Conservation (phyloP, 2,329 filamentous ascomycete species). For the Byssoonygena ceratinophila region DNA sequence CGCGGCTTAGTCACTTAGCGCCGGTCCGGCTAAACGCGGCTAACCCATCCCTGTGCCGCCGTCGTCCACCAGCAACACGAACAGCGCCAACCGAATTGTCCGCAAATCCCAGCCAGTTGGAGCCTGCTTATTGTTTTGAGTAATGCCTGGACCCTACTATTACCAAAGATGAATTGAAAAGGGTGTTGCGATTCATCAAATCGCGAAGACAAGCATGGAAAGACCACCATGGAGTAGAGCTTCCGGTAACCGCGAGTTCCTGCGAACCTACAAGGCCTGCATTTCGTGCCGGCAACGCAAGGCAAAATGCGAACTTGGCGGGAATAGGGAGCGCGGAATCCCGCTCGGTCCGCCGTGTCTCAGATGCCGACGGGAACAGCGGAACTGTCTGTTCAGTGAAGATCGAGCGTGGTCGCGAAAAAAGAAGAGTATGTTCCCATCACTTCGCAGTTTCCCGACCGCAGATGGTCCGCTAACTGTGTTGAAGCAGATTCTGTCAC, state of each 20-base stretch:
- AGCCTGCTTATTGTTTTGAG: background rate
- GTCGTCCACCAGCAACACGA: background rate
- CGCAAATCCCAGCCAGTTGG: background rate
- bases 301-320: constrained; percentile 43
- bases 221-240: constrained; percentile 17
- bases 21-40: constrained; percentile 7
- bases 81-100: background rate
- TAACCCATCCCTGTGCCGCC: background rate
- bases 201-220: constrained; percentile 8
- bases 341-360: constrained; percentile 36
- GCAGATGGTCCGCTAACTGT: background rate
- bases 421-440: constrained; percentile 23
- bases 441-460: background rate
- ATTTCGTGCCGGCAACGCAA: constrained; percentile 44
- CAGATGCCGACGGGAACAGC: constrained; percentile 42
- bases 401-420: constrained; percentile 34
- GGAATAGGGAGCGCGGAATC: constrained; percentile 28
- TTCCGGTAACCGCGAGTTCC: constrained; percentile 30
- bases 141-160: background rate
- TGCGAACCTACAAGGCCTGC: constrained; percentile 47
- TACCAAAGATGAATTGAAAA: constrained; percentile 2
- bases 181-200: background rate
- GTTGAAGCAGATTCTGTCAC: constrained; percentile 1
- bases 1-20: background rate
- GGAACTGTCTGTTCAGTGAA: constrained; percentile 41